Evolutionary conservation across 495 filamentous ascomycete species (phyloP), one percentile per base, ranked within the genome.

Genomic region (Hyaloscypha bicolor): DNA sequence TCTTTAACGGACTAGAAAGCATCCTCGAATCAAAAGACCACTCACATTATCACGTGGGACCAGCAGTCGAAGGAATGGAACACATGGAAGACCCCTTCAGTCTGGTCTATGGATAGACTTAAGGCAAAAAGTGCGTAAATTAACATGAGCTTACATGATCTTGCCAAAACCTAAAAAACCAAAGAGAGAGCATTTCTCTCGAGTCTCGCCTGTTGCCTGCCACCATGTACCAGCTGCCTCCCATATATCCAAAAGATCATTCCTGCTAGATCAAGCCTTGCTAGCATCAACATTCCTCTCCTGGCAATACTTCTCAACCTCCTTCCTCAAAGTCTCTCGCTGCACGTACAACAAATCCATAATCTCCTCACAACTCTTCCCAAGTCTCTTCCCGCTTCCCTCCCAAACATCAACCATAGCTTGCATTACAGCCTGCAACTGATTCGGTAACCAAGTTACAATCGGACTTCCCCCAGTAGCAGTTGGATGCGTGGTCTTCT

Each of bases 381-480:
- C 72, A 35, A 77, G 61, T 42, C 78, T 74, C n/a, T 68, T 69
- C 6, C 73, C 65, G 14, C 73, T 75, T 77, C 66, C 79, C 78
- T 32, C 82, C 81, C 77, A 71, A 2, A 77, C 76, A 22, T 72
- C 73, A 62, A 69, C 71, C 74, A 75, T 77, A 9, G 37, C 55
- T 25, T 71, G 75, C n/a, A 83, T 74, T 88, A 96, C 71, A 31
- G 71, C 71, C 31, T 61, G 55, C 63, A 73, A 64, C 60, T 71
- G 69, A 60, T 71, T 73, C 29, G 69, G 68, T 6, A 73, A 30
- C 69, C 71, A 73, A 12, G 91, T 94, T 14, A 97, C 91, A 65
- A 97, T 96, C 1, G 93, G 93, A 73, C 91, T 94, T 2, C 93
- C 93, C 1, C 93, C 93, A 0, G 93, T 97, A 5, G 93, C 93